Evolutionary conservation across 805 yeast genomes (phyloP), one percentile per base, ranked within the genome.

Genomic region (Lipomyces oligophaga): DNA sequence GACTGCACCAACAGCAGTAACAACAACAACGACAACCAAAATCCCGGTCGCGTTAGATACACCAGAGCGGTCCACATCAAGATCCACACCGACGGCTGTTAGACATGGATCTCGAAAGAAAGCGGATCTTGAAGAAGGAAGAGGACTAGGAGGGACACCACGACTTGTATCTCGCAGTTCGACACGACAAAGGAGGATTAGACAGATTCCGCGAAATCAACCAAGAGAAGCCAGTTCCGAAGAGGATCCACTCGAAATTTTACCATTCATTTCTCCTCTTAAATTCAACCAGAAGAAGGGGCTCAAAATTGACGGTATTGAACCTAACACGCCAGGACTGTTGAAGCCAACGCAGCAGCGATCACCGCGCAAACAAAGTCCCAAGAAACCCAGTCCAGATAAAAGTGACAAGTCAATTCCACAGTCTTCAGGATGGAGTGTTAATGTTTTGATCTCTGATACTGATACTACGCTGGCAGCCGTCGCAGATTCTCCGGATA

Each of bases 251-350:
- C 35, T 48, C 16, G 53, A 48, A 11, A 34, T 44, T 22, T 15
- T 48, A 24, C 53, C 53, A 16, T 31, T 40, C 31, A 32, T 48
- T 5, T 48, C 53, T 13, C 53, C 53, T 13, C 11, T 45, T 13
- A 48, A 48, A 31, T 15, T 26, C 28, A 13, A n/a, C 10, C 8
- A 15, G 36, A 18, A 16, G 22, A 34, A 15, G 30, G 30, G 13
- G 30, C n/a, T n/a, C n/a, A n/a, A n/a, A n/a, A n/a, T n/a, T n/a
- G n/a, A n/a, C n/a, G n/a, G n/a, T n/a, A n/a, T n/a, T n/a, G n/a
- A n/a, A n/a, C n/a, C n/a, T n/a, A n/a, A n/a, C n/a, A n/a, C n/a
- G n/a, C n/a, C n/a, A n/a, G n/a, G n/a, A n/a, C n/a, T n/a, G n/a
- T n/a, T n/a, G n/a, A n/a, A n/a, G n/a, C n/a, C n/a, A n/a, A n/a